A percentile compares a stretch with the other conserved stretches of the same genome.
These are phyloP conservation scores for Mortierella sp. DNA, from an alignment of 371 early-diverging fungal genomes.

Conservation along the genomic window DNA sequence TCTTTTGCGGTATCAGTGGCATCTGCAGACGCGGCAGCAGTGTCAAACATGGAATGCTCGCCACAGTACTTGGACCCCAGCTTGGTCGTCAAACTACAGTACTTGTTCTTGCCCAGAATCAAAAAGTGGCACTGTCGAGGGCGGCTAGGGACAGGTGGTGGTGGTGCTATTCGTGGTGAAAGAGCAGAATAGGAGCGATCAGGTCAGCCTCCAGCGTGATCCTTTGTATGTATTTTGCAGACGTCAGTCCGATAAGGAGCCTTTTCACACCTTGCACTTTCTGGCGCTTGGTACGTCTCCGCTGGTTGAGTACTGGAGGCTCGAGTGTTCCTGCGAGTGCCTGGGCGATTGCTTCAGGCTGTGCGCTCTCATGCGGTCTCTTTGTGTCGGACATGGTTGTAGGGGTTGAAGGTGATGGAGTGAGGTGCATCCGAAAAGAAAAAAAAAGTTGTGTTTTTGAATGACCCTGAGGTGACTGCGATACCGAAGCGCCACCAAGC, in stretches of 20 bases:
- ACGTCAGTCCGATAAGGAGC: too few relatives aligned
- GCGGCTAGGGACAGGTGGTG: constrained; percentile 52
- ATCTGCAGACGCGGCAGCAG: not conserved
- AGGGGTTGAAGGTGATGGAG: not conserved
- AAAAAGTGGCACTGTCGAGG: constrained; percentile 64
- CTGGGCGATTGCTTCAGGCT: constrained; percentile 39
- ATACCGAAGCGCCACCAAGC: constrained; percentile 13
- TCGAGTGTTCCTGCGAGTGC: constrained; percentile 54
- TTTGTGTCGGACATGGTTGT: constrained; percentile 44
- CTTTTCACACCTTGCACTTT: constrained; percentile 45
- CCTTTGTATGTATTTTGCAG: too few relatives aligned
- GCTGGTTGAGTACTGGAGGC: constrained; percentile 39
- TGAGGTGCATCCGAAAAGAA: not conserved
- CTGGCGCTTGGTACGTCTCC: constrained; percentile 51
- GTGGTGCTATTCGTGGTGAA: constrained; percentile 27
- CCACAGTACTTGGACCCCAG: constrained; percentile 78
- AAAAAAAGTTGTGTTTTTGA: not conserved
- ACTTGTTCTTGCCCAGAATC: constrained; percentile 65
- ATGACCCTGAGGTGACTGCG: constrained; percentile 16
- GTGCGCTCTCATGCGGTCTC: constrained; percentile 41
- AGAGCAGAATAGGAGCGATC: not conserved
- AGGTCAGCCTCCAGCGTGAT: not conserved
- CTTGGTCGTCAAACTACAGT: constrained; percentile 77
- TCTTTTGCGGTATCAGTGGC: not conserved
- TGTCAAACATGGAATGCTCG: constrained; percentile 67